phyloP scores from a whole-genome alignment of 371 early-diverging fungal species.

The Nematocida homosporus region DNA sequence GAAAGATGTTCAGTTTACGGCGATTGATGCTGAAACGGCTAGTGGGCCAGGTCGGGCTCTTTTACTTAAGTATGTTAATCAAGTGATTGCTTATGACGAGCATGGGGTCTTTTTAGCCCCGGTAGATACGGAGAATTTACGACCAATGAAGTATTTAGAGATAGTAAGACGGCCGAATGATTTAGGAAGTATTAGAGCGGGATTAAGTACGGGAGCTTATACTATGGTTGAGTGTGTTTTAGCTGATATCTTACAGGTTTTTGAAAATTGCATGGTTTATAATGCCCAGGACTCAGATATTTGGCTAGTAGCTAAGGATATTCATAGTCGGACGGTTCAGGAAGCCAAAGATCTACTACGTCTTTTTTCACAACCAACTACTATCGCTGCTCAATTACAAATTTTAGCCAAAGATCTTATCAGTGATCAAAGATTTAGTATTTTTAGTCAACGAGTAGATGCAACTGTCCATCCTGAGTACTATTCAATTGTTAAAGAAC shows the following conservation, averaged over 20 bases:
- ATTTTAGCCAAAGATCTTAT: constrained; percentile 72
- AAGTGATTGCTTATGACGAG: constrained; percentile 7
- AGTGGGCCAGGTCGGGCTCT: constrained; percentile 3
- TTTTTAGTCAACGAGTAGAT: constrained; percentile 87
- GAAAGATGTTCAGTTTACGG: background rate
- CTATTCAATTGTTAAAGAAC: constrained; percentile 84
- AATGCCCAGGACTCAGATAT: constrained; percentile 76
- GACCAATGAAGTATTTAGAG: constrained; percentile 74
- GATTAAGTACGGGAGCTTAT: constrained; percentile 74
- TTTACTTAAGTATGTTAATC: background rate
- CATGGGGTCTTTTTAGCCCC: constrained; percentile 30
- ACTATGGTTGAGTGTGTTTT: constrained; percentile 72
- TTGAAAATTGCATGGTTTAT: constrained; percentile 78
- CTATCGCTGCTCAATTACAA: constrained; percentile 16
- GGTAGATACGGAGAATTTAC: constrained; percentile 27
- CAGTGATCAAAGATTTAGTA: constrained; percentile 78
- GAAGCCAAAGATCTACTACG: background rate
- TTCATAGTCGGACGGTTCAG: constrained; percentile 18
- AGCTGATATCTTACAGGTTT: constrained; percentile 75
- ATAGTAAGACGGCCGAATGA: constrained; percentile 95
- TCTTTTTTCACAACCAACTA: constrained; percentile 11
- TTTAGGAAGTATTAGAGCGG: constrained; percentile 72
- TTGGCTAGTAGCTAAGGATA: constrained; percentile 71
- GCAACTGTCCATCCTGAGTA: constrained; percentile 80
- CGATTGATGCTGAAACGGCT: constrained; percentile 2